These are phyloP conservation scores for Aureobasidium sp. DNA, from an alignment of 2,329 filamentous ascomycete species.

Conservation along the genomic window DNA sequence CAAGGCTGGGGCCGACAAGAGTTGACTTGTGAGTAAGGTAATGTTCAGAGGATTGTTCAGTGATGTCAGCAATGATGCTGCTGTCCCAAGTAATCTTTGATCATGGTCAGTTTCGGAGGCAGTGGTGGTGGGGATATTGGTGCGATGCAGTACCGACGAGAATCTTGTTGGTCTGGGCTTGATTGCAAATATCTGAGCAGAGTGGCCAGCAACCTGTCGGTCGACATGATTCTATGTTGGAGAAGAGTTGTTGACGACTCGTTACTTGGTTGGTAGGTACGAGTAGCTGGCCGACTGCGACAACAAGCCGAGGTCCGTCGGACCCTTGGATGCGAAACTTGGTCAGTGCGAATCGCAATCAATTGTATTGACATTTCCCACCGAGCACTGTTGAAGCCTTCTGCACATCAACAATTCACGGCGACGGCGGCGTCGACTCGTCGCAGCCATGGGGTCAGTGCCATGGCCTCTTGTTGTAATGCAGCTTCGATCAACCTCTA, in stretches of 20 bases:
- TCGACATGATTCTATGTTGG: slow-evolving; percentile 46
- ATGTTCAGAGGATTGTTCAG: slow-evolving; percentile 71
- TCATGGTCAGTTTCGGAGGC: slow-evolving; percentile 18
- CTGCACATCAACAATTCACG: no score
- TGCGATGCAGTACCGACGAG: slow-evolving; percentile 41
- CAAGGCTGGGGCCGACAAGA: slow-evolving; percentile 64
- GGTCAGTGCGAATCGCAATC: not conserved
- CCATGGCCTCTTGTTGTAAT: not conserved
- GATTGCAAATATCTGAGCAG: slow-evolving; percentile 58
- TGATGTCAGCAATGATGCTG: slow-evolving; percentile 59
- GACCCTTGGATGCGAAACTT: not conserved
- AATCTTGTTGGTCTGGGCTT: slow-evolving; percentile 52
- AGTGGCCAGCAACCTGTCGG: slow-evolving; percentile 59
- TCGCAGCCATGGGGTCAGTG: slow-evolving; percentile 1
- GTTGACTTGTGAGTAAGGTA: slow-evolving; percentile 63
- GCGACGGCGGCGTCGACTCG: not conserved
- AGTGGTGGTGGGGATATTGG: not conserved
- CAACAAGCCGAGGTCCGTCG: not conserved
- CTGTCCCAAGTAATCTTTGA: slow-evolving; percentile 53
- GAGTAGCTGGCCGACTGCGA: not conserved
- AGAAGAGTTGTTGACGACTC: not conserved
- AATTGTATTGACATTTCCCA: not conserved
- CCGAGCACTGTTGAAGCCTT: not conserved
- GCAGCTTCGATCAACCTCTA: not conserved
- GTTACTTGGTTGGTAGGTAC: not conserved